Evolutionary conservation across 176 grass and related monocot species (phyloP).

Genomic region (Saccharum officinarum): DNA sequence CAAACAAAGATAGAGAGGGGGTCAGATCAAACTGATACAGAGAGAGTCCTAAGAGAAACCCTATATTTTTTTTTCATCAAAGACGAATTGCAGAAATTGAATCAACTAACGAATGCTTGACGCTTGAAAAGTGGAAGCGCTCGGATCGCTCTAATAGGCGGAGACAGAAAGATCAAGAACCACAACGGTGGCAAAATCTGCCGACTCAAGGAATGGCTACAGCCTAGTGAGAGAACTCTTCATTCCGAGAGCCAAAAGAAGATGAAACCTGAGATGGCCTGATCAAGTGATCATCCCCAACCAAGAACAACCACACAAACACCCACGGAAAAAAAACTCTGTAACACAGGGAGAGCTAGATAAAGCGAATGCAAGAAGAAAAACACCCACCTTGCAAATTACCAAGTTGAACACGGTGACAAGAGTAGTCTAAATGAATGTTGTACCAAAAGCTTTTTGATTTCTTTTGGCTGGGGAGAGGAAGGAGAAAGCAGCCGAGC

Average conservation of each 20-base stretch:
- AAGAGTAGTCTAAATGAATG: background rate
- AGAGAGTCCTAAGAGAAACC: too few relatives aligned
- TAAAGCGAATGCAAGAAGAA: background rate
- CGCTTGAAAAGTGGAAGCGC: background rate
- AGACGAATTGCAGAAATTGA: background rate
- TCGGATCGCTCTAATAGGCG: background rate
- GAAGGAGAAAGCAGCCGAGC: background rate
- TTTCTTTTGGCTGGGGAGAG: background rate
- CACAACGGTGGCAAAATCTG: background rate
- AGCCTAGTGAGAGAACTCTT: background rate
- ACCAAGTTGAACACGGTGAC: background rate
- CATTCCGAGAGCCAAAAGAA: background rate
- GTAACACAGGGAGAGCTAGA: background rate
- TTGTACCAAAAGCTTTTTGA: background rate
- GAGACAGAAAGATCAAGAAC: background rate
- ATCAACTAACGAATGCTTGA: background rate
- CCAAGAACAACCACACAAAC: background rate
- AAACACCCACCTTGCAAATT: background rate
- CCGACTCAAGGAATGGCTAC: background rate
- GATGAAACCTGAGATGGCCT: background rate
- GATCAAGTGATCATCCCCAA: background rate
- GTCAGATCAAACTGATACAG: too few relatives aligned
- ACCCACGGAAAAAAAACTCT: background rate
- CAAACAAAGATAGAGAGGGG: too few relatives aligned
- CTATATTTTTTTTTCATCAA: background rate